Evolutionary conservation across 225 moss, liverwort and hornwort species (phyloP).

Genomic region (Climacium dendroides): DNA sequence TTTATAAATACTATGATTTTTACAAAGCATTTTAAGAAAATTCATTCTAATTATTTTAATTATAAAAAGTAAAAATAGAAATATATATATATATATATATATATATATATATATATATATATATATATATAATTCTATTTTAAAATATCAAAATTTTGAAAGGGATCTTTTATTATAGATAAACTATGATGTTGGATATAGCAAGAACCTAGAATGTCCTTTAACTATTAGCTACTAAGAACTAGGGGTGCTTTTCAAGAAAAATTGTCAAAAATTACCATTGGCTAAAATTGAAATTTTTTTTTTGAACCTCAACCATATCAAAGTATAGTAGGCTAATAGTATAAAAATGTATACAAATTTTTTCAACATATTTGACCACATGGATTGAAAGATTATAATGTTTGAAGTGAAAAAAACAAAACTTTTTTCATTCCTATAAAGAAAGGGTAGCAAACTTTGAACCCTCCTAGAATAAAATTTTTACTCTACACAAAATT

Average conservation of each 20-base stretch:
- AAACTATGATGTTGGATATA: background rate
- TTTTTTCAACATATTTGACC: background rate
- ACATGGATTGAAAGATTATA: background rate
- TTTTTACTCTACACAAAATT: background rate
- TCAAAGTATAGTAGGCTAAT: background rate
- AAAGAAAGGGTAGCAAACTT: fast-evolving
- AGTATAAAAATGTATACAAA: background rate
- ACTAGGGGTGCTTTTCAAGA: fast-evolving
- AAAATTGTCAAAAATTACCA: background rate
- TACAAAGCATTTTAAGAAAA: background rate
- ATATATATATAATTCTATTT: too few relatives aligned
- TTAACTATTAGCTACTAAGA: too few relatives aligned
- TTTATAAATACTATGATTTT: background rate
- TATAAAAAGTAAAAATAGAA: too few relatives aligned
- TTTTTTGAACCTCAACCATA: too few relatives aligned
- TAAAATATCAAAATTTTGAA: background rate
- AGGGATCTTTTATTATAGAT: background rate
- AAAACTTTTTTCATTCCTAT: background rate
- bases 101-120: too few relatives aligned
- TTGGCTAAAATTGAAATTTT: background rate
- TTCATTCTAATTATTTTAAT: background rate
- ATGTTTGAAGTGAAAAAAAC: background rate
- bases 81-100: too few relatives aligned
- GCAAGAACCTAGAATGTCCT: fast-evolving
- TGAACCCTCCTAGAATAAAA: background rate